Evolutionary conservation across 129 eudicot species (phyloP), one percentile per base, ranked within the genome.

Genomic region (Dittrichia graveolens): DNA sequence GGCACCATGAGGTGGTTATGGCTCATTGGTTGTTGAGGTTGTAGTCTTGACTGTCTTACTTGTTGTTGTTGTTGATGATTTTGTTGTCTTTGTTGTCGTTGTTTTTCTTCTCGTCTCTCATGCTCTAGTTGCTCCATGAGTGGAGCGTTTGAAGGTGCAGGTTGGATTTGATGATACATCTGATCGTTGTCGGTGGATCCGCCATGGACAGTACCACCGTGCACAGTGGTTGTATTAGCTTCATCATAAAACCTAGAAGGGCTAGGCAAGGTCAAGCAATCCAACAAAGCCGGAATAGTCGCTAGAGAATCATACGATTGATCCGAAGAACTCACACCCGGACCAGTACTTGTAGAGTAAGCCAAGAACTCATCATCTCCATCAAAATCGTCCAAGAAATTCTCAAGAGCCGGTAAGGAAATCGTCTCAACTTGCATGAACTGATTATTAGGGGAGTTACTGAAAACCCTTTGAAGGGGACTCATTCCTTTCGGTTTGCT

Each of bases 381-480:
- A 4, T 87, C 83, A 12, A 75, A 72, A 55, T 85, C 96, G 5
- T 81, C 89, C 69, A 89, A 75, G 56, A 87, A 84, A 41, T 77
- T 83, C 81, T 87, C 96, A 0, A 90, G 82, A 0, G 94, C 80
- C 0, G 92, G 96, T 46, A 86, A 57, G 2, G 93, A 75, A 38
- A 90, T 79, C 52, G 84, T 90, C 75, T 90, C 96, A 2, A 86
- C 84, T 62, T 85, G 85, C 90, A 87, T 90, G 69, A 75, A 83
- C 69, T 87, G 91, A 75, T 87, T 87, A 65, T 77, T 83, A 8
- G 94, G 94, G 5, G 96, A 90, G 77, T 85, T 87, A 31, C 84
- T 80, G 13, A 87, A 79, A 1, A 83, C 87, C 79, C 81, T 81
- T 56, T 87, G 87, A 3, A 90, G 80, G 0, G 96, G 96, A 73